phyloP scores from a whole-genome alignment of 192 early-diverging fungal species.

The Coemansia javaensis region DNA sequence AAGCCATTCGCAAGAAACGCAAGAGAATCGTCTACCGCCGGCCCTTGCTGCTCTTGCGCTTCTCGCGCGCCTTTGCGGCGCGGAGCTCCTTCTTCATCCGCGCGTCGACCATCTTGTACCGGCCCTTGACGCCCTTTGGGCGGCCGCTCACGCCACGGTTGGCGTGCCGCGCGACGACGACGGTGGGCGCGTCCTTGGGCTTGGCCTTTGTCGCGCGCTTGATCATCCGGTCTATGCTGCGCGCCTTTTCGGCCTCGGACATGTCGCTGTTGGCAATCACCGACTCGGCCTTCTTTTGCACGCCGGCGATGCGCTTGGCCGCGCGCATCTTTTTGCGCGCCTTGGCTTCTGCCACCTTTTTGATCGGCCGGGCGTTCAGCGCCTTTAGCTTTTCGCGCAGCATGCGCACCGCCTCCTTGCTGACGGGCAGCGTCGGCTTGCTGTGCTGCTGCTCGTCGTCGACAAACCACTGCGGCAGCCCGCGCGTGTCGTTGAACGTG shows the following conservation, averaged over 20 bases:
- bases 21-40: slow-evolving; percentile 2
- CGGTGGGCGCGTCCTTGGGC: slow-evolving; percentile 68
- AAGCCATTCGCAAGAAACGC: too few relatives aligned
- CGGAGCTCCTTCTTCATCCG: slow-evolving; percentile 95
- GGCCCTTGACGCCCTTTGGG: slow-evolving; percentile 95
- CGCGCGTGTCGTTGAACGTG: slow-evolving; percentile 80
- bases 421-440: slow-evolving; percentile 84
- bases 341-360: slow-evolving; percentile 98
- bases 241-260: slow-evolving; percentile 83
- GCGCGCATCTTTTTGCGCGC: slow-evolving; percentile 89
- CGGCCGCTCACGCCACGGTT: slow-evolving; percentile 85
- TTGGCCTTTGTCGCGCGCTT: slow-evolving; percentile 74
- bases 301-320: slow-evolving; percentile 68
- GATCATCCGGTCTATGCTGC: slow-evolving; percentile 75
- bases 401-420: slow-evolving; percentile 90
- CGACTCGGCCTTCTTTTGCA: slow-evolving; percentile 83
- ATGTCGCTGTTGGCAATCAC: slow-evolving; percentile 84
- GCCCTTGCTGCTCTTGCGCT: slow-evolving; percentile 24
- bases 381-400: slow-evolving; percentile 79
- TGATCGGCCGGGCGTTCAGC: slow-evolving; percentile 95
- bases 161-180: slow-evolving; percentile 86
- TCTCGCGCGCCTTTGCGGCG: slow-evolving; percentile 61
- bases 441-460: slow-evolving; percentile 90
- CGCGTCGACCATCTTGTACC: slow-evolving; percentile 95
- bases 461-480: slow-evolving; percentile 86